These are phyloP conservation scores for Geotrichum candidum DNA, from an alignment of 1,139 yeast species.

Conservation along the genomic window DNA sequence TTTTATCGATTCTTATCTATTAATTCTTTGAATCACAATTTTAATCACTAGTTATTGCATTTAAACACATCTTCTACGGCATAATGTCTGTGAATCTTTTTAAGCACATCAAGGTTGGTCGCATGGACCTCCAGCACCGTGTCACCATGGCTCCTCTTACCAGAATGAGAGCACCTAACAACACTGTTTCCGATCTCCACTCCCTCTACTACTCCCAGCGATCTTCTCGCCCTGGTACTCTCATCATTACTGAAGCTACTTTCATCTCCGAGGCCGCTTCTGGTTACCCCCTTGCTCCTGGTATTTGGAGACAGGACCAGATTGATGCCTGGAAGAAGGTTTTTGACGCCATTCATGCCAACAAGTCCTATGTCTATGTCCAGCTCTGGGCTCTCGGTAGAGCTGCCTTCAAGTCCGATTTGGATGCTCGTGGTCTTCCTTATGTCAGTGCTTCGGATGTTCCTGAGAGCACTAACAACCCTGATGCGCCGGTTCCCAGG, in stretches of 20 bases:
- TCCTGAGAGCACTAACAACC: slow-evolving; percentile 10
- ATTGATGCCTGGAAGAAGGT: slow-evolving; percentile 48
- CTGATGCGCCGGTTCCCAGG: slow-evolving; percentile 27
- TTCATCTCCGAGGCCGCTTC: slow-evolving; percentile 34
- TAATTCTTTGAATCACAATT: not conserved
- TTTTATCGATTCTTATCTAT: not conserved
- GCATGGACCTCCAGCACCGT: slow-evolving; percentile 33
- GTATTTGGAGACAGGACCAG: slow-evolving; percentile 47
- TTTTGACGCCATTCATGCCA: slow-evolving; percentile 46
- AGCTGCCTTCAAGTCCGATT: slow-evolving; percentile 41
- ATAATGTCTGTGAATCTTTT: slow-evolving; percentile 13
- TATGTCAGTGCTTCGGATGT: slow-evolving; percentile 19
- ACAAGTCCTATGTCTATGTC: slow-evolving; percentile 45
- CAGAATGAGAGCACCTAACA: slow-evolving; percentile 37
- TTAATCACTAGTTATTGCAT: not conserved
- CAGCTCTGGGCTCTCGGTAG: slow-evolving; percentile 64
- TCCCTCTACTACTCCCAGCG: slow-evolving; percentile 49
- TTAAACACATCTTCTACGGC: not conserved
- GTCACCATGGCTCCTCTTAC: slow-evolving; percentile 48
- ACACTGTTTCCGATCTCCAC: slow-evolving; percentile 44
- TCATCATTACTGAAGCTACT: slow-evolving; percentile 42
- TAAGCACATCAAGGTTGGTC: slow-evolving; percentile 26
- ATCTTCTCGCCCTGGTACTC: slow-evolving; percentile 46
- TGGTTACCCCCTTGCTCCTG: slow-evolving; percentile 46
- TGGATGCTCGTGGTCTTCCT: slow-evolving; percentile 34